phyloP scores from a whole-genome alignment of 2,329 filamentous ascomycete species.

The Colletotrichum gloeosporioides region DNA sequence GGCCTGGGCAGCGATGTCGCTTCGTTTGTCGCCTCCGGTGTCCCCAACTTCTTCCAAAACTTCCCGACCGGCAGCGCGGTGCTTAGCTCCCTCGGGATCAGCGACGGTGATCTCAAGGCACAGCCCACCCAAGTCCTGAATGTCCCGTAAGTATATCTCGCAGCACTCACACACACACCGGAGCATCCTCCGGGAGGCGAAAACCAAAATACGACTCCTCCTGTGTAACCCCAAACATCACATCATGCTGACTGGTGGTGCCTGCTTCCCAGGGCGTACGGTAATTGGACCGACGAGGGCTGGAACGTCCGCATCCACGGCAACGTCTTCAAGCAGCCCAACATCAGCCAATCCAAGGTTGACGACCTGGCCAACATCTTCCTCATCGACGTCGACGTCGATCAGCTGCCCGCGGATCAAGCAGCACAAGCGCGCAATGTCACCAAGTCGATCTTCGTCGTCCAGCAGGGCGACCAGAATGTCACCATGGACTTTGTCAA shows the following conservation, averaged over 20 bases:
- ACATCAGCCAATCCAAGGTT: conserved; percentile 68
- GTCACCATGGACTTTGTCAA: conserved; percentile 66
- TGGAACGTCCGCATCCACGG: conserved; percentile 81
- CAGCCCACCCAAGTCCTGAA: conserved; percentile 75
- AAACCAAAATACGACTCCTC: background rate
- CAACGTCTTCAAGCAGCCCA: conserved; percentile 81
- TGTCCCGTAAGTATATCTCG: conserved; percentile 55
- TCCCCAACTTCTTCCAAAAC: conserved; percentile 71
- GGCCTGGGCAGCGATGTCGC: conserved; percentile 61
- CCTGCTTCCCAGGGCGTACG: conserved; percentile 54
- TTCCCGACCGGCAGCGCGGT: conserved; percentile 69
- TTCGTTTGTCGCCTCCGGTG: conserved; percentile 65
- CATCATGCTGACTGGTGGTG: conserved; percentile 1
- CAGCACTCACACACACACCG: background rate
- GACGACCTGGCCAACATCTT: conserved; percentile 75
- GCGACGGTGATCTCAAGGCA: conserved; percentile 62
- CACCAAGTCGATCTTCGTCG: conserved; percentile 75
- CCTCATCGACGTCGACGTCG: conserved; percentile 68
- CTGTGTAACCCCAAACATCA: background rate
- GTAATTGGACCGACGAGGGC: conserved; percentile 79
- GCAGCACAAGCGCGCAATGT: conserved; percentile 75
- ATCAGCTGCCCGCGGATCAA: conserved; percentile 61
- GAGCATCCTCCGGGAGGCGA: background rate
- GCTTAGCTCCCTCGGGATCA: conserved; percentile 64
- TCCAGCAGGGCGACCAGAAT: conserved; percentile 70